Evolutionary conservation across 495 filamentous ascomycete species (phyloP), one percentile per base, ranked within the genome.

Genomic region (Penicillium arizonense): DNA sequence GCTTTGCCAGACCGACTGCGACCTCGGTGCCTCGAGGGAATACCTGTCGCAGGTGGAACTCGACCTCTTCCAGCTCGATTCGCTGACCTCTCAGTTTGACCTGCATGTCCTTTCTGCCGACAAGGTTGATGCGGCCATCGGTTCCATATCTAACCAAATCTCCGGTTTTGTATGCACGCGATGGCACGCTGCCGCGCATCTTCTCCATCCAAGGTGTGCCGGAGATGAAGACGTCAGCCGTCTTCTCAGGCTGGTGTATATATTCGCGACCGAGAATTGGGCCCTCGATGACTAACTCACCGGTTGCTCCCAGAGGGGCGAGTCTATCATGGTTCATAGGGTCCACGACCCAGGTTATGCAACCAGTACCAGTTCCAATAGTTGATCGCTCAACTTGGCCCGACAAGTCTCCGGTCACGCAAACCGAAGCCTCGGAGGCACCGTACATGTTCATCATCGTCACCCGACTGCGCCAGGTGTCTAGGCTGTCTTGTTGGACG

Each of bases 271-370:
- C 75, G 9, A 80, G 52, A 4, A 65, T 64, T 9, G 68, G 69
- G 1, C 77, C 75, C 47, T 75, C 66, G 16, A 80, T 56, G 13
- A 75, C 53, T 14, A 80, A 51, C 52, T 79, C 77, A 8, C 77
- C 77, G 13, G 71, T 57, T 10, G 59, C 58, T n/a, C 77, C 77
- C 10, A 78, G 55, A 11, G 75, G 72, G 6, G 60, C 54, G 12
- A 75, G 61, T 14, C 28, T 6, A 11, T 42, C 20, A 13, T 42
- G 57, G 28, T 74, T 44, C 0, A 59, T 45, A 16, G 63, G 57
- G 40, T 77, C 65, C 5, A 67, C 61, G 14, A 80, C 52, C 71
- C 73, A 77, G 7, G 57, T 55, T 5, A 45, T 40, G 18, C 53
- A 50, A 13, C 53, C 59, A 13, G 43, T 44, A 2, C 47, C 50